These are phyloP conservation scores for Globisporangium perplexum DNA, from an alignment of 352 stramenopile species.

Conservation along the genomic window DNA sequence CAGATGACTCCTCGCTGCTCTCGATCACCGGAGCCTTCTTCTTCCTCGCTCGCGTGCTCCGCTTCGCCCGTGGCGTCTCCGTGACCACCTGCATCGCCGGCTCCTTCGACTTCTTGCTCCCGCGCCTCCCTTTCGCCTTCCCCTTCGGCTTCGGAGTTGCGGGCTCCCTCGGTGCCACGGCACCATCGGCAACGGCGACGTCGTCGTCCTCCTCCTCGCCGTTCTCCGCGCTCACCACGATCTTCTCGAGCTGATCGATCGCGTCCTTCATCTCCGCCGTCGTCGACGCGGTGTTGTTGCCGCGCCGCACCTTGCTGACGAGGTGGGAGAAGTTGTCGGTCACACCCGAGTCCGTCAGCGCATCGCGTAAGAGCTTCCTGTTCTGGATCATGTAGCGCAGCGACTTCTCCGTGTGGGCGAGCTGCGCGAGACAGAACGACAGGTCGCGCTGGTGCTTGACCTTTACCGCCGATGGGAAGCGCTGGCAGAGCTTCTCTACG, in stretches of 20 bases:
- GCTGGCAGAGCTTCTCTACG: slow-evolving; percentile 91
- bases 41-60: slow-evolving; percentile 10
- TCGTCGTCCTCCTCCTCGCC: slow-evolving; percentile 42
- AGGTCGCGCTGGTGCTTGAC: slow-evolving; percentile 80
- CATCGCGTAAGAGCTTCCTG: slow-evolving; percentile 87
- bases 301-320: slow-evolving; percentile 49
- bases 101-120: slow-evolving; percentile 28
- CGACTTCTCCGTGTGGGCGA: slow-evolving; percentile 93
- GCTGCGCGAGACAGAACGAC: slow-evolving; percentile 92
- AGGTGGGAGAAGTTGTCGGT: slow-evolving; percentile 88
- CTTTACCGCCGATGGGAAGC: slow-evolving; percentile 85
- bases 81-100: slow-evolving; percentile 19
- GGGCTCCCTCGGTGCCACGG: slow-evolving; percentile 10
- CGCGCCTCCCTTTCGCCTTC: slow-evolving; percentile 25
- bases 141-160: slow-evolving; percentile 28
- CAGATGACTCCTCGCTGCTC: slow-evolving; percentile 6
- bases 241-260: slow-evolving; percentile 65
- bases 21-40: slow-evolving; percentile 7
- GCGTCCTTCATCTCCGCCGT: slow-evolving; percentile 70
- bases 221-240: slow-evolving; percentile 42
- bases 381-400: slow-evolving; percentile 91
- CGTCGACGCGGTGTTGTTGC: slow-evolving; percentile 24
- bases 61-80: slow-evolving; percentile 18
- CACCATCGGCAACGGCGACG: not conserved
- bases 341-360: slow-evolving; percentile 90